Evolutionary conservation across 371 early-diverging fungal genomes (phyloP).

Genomic region (Apophysomyces trapeziformis): DNA sequence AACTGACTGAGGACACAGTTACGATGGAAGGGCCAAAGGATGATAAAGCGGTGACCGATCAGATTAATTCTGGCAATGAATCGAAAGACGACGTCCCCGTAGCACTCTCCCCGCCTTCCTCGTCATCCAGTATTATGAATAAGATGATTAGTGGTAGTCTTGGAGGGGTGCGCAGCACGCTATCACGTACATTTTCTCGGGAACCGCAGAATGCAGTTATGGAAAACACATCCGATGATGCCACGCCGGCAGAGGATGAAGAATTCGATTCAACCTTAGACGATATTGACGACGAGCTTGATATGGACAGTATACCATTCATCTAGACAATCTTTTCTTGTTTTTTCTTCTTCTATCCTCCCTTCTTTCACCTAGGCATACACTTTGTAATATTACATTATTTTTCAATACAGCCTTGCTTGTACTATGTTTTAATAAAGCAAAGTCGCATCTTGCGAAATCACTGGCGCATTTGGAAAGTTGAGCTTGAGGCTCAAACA

Average conservation of each 20-base stretch:
- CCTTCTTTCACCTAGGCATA: background rate
- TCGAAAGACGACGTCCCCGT: conserved; percentile 1
- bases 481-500: no score
- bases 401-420: background rate
- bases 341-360: background rate
- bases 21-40: background rate
- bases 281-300: conserved; percentile 52
- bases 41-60: conserved; percentile 15
- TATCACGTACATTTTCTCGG: conserved; percentile 41
- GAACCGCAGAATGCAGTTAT: conserved; percentile 14
- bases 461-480: no score
- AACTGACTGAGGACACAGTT: conserved; percentile 7
- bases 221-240: conserved; percentile 10
- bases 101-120: conserved; percentile 13
- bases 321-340: conserved; percentile 29
- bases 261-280: conserved; percentile 38
- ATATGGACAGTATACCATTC: conserved; percentile 62
- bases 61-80: conserved; percentile 14
- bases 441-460: no score
- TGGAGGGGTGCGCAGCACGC: conserved; percentile 33
- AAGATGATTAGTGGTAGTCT: conserved; percentile 28
- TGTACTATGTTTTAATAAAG: no score
- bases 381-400: conserved; percentile 6
- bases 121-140: conserved; percentile 29
- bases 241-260: conserved; percentile 14